Conservation (phyloP, 1,284 basidiomycete species). For the Tetrapyrgos nigripes region DNA sequence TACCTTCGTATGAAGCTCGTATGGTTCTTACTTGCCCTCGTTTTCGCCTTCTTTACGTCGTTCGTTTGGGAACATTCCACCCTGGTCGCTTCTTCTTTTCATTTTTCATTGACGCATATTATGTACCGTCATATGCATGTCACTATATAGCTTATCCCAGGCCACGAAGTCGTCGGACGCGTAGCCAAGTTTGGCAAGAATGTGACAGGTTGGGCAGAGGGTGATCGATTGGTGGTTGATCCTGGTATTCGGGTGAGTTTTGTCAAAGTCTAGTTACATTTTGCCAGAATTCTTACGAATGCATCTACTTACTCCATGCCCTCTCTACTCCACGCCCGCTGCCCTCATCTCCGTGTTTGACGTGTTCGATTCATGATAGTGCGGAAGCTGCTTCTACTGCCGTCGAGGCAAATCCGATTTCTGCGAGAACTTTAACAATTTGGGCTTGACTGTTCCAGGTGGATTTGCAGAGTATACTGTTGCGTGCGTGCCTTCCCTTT, state of each 20-base stretch:
- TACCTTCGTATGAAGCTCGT: constrained; percentile 6
- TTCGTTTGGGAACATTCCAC: background rate
- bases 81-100: too few relatives aligned
- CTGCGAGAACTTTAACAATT: constrained; percentile 81
- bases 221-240: constrained; percentile 85
- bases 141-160: constrained; percentile 69
- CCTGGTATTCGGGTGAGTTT: constrained; percentile 60
- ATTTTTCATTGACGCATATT: too few relatives aligned
- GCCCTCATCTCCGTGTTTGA: too few relatives aligned
- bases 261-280: background rate
- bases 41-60: constrained; percentile 17
- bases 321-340: too few relatives aligned
- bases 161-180: constrained; percentile 81
- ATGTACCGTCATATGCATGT: too few relatives aligned
- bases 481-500: constrained; percentile 55
- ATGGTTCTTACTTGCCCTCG: background rate
- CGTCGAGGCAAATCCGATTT: constrained; percentile 74
- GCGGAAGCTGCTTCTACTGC: constrained; percentile 85
- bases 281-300: too few relatives aligned
- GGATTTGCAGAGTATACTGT: constrained; percentile 90
- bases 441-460: constrained; percentile 79
- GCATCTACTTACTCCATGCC: too few relatives aligned
- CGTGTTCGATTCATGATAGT: constrained; percentile 50
- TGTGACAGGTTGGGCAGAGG: constrained; percentile 66
- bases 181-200: constrained; percentile 75